phyloP scores from a whole-genome alignment of 441 rosid species.

The Populus hybrid region DNA sequence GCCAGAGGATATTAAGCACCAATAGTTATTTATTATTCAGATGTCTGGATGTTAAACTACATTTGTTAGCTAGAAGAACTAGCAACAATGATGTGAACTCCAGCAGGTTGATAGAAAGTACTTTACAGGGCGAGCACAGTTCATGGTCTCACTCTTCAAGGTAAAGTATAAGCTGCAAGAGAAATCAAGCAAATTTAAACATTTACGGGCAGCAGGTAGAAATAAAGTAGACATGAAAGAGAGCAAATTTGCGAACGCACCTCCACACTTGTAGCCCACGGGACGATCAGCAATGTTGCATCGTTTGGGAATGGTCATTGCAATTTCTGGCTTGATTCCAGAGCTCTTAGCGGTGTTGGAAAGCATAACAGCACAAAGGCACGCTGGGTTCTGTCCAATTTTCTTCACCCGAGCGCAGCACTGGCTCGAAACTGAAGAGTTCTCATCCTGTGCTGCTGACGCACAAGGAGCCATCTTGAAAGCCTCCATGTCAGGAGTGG shows the following conservation, averaged over 20 bases:
- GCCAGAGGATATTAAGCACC: not conserved
- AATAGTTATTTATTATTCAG: slow-evolving; percentile 19
- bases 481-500: slow-evolving; percentile 70
- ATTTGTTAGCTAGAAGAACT: slow-evolving; percentile 18
- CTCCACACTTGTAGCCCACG: slow-evolving; percentile 87
- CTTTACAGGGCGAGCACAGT: not conserved
- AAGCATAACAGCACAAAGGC: slow-evolving; percentile 87
- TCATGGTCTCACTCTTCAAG: slow-evolving; percentile 36
- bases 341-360: slow-evolving; percentile 73
- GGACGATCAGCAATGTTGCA: slow-evolving; percentile 79
- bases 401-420: slow-evolving; percentile 71
- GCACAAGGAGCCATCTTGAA: slow-evolving; percentile 78
- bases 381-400: slow-evolving; percentile 69
- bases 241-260: slow-evolving; percentile 24
- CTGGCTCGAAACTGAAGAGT: slow-evolving; percentile 47
- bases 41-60: slow-evolving; percentile 12
- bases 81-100: slow-evolving; percentile 7
- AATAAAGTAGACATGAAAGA: not conserved
- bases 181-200: not conserved
- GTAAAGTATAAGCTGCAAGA: slow-evolving; percentile 67
- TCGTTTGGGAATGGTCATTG: slow-evolving; percentile 84
- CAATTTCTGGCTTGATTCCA: slow-evolving; percentile 65
- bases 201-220: not conserved
- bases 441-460: slow-evolving; percentile 53
- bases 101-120: not conserved